Base-by-base conservation (phyloP, 2,329 filamentous ascomycete genomes). In the Myriosclerotinia scirpicola region DNA sequence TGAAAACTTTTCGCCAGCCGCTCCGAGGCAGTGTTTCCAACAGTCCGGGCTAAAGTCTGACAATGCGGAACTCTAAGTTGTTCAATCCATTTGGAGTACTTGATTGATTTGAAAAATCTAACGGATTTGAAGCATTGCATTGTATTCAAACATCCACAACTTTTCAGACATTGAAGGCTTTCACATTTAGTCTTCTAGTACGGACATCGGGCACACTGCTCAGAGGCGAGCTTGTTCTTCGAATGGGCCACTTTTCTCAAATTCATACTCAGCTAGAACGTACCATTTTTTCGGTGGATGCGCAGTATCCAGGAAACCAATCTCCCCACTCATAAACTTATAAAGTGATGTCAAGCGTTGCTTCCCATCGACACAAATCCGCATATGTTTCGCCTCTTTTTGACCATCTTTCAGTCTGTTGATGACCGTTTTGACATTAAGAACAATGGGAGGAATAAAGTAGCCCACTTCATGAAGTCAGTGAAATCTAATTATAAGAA, bases 361-460 rank as follows among this genome's bases (percentile, higher is more conserved):
- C 71, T 83, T 82, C 5, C 81, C 81, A 71, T 82, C 80, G 11
- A 82, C 77, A 67, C 80, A 82, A 22, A 80, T 75, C 14, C 79
- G 74, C 17, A 42, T 52, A 4, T 14, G 65, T 66, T 59, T 74
- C 71, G 42, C 68, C 70, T 22, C 69, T 55, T 38, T 67, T 65
- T 53, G 69, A 54, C 66, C 67, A 50, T 54, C 64, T 67, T 69
- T 63, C 12, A 61, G 55, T n/a, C 69, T 69, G 20, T 68, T 53
- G 4, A 68, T 67, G 1, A 36, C 64, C 17, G 67, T 70, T 58
- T 73, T 72, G 9, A 74, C 69, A 69, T 82, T 82, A 65, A 83
- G 79, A 54, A 82, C 82, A 8, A 83, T 78, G 2, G 81, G 81
- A 15, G 81, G 81, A 38, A 82, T 78, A 59, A 82, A 76, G 64